Base-by-base conservation (phyloP, 2,329 filamentous ascomycete genomes). In the Pezicula radicicola region DNA sequence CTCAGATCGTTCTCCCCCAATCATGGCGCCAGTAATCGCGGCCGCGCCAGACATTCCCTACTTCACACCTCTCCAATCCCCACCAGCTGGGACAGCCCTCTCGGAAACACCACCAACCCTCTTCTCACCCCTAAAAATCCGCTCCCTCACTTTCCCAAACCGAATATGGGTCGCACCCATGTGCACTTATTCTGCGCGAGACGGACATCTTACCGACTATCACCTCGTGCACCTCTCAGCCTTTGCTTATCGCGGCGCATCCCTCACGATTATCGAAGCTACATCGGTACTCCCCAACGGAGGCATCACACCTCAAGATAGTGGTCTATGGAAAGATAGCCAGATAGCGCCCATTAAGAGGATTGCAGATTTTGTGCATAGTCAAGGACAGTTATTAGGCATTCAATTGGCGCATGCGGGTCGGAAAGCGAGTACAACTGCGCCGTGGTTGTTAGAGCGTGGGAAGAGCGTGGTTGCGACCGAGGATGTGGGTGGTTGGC, bases 381-480 rank as follows among this genome's bases (percentile, higher is more conserved):
- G 55, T 3, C 76, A 80, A 52, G 76, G 72, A 61, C 84, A 87
- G 63, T 79, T 84, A 42, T 83, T 91, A 49, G 87, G 78, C 28
- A 83, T 92, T 49, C 88, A 87, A 66, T 71, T 89, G n/a, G 84
- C 72, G 2, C 85, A 89, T 61, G 84, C 84, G 0, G 85, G 85
- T 1, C 62, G 72, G 10, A 74, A 74, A 54, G 70, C 68, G 2
- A 67, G 64, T 37, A 66, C 61, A 3, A 50, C 68, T 2, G 64
- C 70, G 1, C 70, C 70, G 1, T 74, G 68, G 68, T 49, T 72
- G 4, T 45, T 50, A 39, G 46, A 50, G 1, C 35, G 51, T 10
- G 65, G 54, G 8, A 68, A 66, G 52, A 58, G 54, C 13, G 55
- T 53, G 1, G 50, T 66, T 0, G 69, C 69, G 2, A 58, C 55